Base-by-base conservation (phyloP, 371 early-diverging fungal species). In the Rhizopus sp. region DNA sequence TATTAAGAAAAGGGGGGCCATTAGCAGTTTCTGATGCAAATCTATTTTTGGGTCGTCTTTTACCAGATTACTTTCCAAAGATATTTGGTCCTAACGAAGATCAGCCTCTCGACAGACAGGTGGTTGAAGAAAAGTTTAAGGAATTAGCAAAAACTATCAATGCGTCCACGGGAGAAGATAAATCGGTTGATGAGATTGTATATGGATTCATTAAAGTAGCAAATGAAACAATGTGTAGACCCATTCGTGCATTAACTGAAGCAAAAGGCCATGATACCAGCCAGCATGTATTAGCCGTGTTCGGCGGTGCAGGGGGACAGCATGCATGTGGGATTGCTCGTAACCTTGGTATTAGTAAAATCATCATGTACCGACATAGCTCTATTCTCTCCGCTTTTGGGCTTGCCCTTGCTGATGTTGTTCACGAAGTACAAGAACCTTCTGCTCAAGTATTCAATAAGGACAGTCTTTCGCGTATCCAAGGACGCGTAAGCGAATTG, bases 301-400 rank as follows among this genome's bases (percentile, higher is more conserved):
- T 98, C 86, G 98, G 98, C 38, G 98, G 98, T 16, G 97, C 97
- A 40, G 94, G 98, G 44, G 92, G 91, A 13, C 93, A 93, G 56
- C 92, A 91, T 63, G 97, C 96, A 0, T 96, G 95, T 62, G 93
- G 93, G 1, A 93, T 98, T 50, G 98, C 98, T 9, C 81, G 85
- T 23, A 85, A 88, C 4, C 66, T 98, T 17, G 95, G 96, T 3
- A 97, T 98, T 55, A 66, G 73, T 30, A 79, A 79, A 48, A 93
- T 89, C 41, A 87, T 88, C 31, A 77, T 98, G 42, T 97, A 98
- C 72, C 81, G 86, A 13, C 84, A 94, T 63, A 87, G 93, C 5
- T 92, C 96, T 1, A 92, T 98, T 39, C 77, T 97, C 5, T 96
- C 96, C 5, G 97, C 98, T 0, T 95, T 93, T 72, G 98, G 98